These are phyloP conservation scores for Fomes fomentarius DNA, from an alignment of 1,284 basidiomycete genomes.

Conservation along the genomic window DNA sequence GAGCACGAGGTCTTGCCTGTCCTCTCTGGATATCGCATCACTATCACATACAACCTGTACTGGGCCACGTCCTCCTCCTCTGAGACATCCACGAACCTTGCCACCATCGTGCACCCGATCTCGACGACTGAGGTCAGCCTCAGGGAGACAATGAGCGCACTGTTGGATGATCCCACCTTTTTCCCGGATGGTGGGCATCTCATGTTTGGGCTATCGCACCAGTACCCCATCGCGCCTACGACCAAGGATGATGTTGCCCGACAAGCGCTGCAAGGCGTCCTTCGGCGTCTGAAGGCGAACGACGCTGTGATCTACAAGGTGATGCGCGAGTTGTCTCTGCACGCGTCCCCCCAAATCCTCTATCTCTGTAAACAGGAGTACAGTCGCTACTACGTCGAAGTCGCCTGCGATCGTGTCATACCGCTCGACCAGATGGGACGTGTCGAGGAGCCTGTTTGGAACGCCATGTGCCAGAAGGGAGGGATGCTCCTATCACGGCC, in stretches of 20 bases:
- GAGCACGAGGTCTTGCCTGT: conserved; percentile 49
- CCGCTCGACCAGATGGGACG: neutral
- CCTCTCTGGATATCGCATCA: conserved; percentile 41
- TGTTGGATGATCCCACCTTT: conserved; percentile 29
- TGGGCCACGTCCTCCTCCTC: conserved; percentile 14
- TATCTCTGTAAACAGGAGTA: conserved; percentile 1
- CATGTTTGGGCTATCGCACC: conserved; percentile 41
- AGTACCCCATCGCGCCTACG: conserved; percentile 26
- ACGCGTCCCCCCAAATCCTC: conserved; percentile 16
- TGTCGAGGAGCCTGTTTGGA: neutral
- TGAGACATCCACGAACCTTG: neutral
- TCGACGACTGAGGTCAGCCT: conserved; percentile 1
- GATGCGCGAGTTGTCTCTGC: conserved; percentile 6
- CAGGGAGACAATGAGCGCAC: conserved; percentile 10
- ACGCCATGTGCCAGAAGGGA: neutral
- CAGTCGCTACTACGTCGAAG: neutral
- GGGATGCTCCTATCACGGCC: neutral
- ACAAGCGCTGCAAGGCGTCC: conserved; percentile 4
- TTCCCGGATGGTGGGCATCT: conserved; percentile 35
- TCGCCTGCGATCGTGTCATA: conserved; percentile 7
- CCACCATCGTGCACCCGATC: neutral
- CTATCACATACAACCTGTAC: conserved; percentile 46
- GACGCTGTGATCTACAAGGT: conserved; percentile 15
- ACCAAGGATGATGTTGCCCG: neutral
- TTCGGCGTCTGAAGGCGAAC: conserved; percentile 30